Evolutionary conservation across 352 stramenopile genomes (phyloP).

Genomic region (Pythium biforme): DNA sequence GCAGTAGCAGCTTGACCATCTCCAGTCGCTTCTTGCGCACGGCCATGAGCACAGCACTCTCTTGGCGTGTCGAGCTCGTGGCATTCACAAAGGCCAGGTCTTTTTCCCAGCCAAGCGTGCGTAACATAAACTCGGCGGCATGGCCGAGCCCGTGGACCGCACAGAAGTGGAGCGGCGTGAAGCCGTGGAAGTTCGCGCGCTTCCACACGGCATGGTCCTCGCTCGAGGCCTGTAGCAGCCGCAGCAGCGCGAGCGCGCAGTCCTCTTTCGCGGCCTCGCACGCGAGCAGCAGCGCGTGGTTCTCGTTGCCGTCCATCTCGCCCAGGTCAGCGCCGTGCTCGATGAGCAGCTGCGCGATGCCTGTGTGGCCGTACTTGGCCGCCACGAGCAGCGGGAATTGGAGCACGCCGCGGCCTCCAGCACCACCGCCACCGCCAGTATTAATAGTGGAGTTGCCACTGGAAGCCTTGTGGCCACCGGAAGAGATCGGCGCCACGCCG

Average conservation of each 20-base stretch:
- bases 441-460: too few relatives aligned
- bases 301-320: constrained; percentile 41
- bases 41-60: constrained; percentile 65
- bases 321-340: constrained; percentile 35
- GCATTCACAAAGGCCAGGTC: constrained; percentile 44
- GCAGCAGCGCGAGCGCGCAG: constrained; percentile 47
- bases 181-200: constrained; percentile 45
- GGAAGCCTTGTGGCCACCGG: constrained; percentile 4
- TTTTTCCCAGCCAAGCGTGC: constrained; percentile 32
- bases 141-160: constrained; percentile 40
- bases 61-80: constrained; percentile 40
- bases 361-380: constrained; percentile 89
- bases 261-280: constrained; percentile 54
- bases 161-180: constrained; percentile 65
- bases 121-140: constrained; percentile 37
- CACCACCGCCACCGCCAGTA: neutral
- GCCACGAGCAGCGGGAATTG: constrained; percentile 87
- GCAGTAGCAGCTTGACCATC: constrained; percentile 40
- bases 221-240: constrained; percentile 1
- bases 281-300: constrained; percentile 53
- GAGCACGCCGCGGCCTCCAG: neutral
- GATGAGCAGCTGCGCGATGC: constrained; percentile 78
- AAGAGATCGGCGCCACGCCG: constrained; percentile 14
- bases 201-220: constrained; percentile 35
- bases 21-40: constrained; percentile 55